A percentile compares a stretch with the other conserved stretches of the same genome.
Conservation (phyloP, 2,329 filamentous ascomycete genomes). For the Dothideomycetes sp. region DNA sequence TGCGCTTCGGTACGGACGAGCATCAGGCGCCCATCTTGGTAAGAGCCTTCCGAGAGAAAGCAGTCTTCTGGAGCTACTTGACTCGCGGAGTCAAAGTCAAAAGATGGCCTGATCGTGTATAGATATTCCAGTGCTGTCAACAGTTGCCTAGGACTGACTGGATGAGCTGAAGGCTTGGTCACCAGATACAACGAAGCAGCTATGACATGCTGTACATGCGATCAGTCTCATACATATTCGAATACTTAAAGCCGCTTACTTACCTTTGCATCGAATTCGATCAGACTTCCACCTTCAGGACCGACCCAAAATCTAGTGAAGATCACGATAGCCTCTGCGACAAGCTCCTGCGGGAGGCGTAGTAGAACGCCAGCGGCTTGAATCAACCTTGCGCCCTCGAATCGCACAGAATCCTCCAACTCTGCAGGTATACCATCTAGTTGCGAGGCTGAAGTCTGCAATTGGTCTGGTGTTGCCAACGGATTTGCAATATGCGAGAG, state of each 20-base stretch:
- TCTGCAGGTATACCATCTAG: slow-evolving; percentile 53
- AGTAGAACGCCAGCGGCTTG: slow-evolving; percentile 75
- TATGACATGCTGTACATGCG: slow-evolving; percentile 58
- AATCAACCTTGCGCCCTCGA: slow-evolving; percentile 61
- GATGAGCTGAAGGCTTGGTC: slow-evolving; percentile 70
- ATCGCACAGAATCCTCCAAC: slow-evolving; percentile 63
- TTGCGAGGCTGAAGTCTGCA: slow-evolving; percentile 49
- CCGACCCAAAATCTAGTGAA: slow-evolving; percentile 73
- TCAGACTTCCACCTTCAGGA: slow-evolving; percentile 40
- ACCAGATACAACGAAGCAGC: slow-evolving; percentile 73
- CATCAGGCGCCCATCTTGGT: slow-evolving; percentile 53
- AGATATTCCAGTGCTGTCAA: slow-evolving; percentile 82
- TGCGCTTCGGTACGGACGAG: slow-evolving; percentile 68
- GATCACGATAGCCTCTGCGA: slow-evolving; percentile 75
- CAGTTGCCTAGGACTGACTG: slow-evolving; percentile 68
- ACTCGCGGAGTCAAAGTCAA: slow-evolving; percentile 1
- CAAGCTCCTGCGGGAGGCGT: slow-evolving; percentile 73
- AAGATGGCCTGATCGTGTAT: slow-evolving; percentile 49
- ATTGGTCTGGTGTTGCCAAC: slow-evolving; percentile 61
- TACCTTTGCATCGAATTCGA: slow-evolving; percentile 45
- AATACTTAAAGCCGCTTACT: too few species aligned
- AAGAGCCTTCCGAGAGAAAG: slow-evolving; percentile 55
- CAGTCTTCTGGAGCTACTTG: slow-evolving; percentile 6
- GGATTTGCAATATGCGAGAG: slow-evolving; percentile 54
- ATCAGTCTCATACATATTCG: slow-evolving; percentile 8